phyloP scores from a whole-genome alignment of 2,329 filamentous ascomycete genomes.

The Penicillium griseofulvum region DNA sequence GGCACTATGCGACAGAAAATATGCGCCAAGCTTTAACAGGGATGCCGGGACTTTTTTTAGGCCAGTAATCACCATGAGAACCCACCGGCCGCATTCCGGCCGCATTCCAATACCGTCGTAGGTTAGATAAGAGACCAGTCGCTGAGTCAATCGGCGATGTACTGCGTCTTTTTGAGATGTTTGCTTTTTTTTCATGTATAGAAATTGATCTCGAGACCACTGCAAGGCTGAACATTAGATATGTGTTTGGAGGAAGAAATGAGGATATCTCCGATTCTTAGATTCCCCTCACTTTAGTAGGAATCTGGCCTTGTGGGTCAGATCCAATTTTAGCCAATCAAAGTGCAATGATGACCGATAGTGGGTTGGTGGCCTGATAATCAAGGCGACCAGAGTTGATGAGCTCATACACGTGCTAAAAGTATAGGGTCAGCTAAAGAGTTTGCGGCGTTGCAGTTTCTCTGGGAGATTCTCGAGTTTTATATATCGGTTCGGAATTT shows the following conservation, averaged over 20 bases:
- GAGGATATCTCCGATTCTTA: neutral
- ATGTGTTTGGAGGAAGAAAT: neutral
- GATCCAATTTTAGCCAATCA: slow-evolving; percentile 1
- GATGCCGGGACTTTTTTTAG: slow-evolving; percentile 10
- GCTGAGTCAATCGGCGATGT: neutral
- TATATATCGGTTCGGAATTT: neutral
- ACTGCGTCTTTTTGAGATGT: neutral
- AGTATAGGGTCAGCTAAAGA: slow-evolving; percentile 10
- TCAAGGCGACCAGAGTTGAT: slow-evolving; percentile 5
- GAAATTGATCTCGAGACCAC: neutral
- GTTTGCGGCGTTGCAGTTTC: neutral
- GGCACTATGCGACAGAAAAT: neutral
- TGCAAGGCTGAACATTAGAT: slow-evolving; percentile 1
- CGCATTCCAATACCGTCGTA: slow-evolving; percentile 18
- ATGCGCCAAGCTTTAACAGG: slow-evolving; percentile 6
- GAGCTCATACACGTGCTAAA: slow-evolving; percentile 27
- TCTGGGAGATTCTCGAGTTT: neutral
- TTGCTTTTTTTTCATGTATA: neutral
- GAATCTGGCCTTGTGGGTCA: slow-evolving; percentile 14
- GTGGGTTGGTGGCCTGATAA: slow-evolving; percentile 4
- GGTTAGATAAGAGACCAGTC: neutral
- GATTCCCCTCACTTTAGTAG: neutral
- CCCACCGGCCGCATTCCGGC: slow-evolving; percentile 20
- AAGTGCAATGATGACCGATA: neutral
- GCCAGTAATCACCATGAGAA: slow-evolving; percentile 23